Percentiles rank a stretch among this genome's conserved stretches.
Evolutionary conservation across 2,329 filamentous ascomycete species (phyloP).

Genomic region (Calonectria honghensis): DNA sequence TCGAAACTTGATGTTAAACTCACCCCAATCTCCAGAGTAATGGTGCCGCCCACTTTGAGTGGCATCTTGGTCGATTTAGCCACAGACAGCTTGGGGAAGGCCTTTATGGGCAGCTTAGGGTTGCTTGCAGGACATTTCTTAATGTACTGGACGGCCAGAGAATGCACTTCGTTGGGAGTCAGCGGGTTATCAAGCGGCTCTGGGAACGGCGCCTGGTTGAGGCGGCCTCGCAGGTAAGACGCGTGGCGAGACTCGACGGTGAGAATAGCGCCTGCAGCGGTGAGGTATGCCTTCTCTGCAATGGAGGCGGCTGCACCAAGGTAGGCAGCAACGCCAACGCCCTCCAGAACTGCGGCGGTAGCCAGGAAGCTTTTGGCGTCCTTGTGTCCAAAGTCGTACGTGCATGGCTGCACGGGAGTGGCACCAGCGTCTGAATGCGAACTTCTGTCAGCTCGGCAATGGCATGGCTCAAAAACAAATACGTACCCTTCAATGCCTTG

Average conservation of each 20-base stretch:
- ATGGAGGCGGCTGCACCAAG: constrained; percentile 78
- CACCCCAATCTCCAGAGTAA: constrained; percentile 54
- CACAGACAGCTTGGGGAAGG: constrained; percentile 71
- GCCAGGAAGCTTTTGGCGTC: constrained; percentile 75
- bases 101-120: constrained; percentile 74
- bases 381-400: constrained; percentile 76
- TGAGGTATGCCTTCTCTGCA: constrained; percentile 74
- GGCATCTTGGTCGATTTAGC: constrained; percentile 52
- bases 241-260: constrained; percentile 78
- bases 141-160: constrained; percentile 78
- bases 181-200: constrained; percentile 77
- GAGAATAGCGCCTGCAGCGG: constrained; percentile 78
- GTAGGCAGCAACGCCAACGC: constrained; percentile 79
- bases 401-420: constrained; percentile 71
- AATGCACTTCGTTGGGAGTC: constrained; percentile 75
- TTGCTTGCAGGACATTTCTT: constrained; percentile 73
- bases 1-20: constrained; percentile 13
- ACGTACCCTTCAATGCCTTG: constrained; percentile 60
- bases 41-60: constrained; percentile 51
- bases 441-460: neutral
- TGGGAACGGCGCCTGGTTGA: constrained; percentile 72
- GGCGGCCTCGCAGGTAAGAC: constrained; percentile 72
- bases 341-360: constrained; percentile 78
- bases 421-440: constrained; percentile 59
- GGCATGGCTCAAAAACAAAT: neutral